Conservation (phyloP, 768 basidiomycete genomes). For the Melanogaster broomeanus region DNA sequence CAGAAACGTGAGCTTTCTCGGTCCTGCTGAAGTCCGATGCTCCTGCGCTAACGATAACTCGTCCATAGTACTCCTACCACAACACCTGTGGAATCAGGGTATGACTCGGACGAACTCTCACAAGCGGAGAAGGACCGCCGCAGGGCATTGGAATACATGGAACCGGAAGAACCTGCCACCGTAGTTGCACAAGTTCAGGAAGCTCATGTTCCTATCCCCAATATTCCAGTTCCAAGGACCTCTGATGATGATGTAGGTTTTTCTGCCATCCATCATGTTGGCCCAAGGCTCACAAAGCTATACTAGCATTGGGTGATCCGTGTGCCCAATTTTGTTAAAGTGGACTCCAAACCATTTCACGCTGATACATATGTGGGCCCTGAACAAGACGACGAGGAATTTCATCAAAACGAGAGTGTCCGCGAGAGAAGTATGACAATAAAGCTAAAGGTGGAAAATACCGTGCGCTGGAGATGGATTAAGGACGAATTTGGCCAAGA, state of each 20-base stretch:
- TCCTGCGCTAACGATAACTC: conserved; percentile 15
- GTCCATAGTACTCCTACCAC: conserved; percentile 37
- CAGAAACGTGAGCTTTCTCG: conserved; percentile 42
- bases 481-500: conserved; percentile 74
- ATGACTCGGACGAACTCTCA: conserved; percentile 69
- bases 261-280: not conserved
- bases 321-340: conserved; percentile 90
- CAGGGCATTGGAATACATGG: conserved; percentile 77
- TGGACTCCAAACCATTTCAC: conserved; percentile 90
- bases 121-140: conserved; percentile 57
- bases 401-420: conserved; percentile 55
- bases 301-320: conserved; percentile 82
- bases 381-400: conserved; percentile 72
- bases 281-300: conserved; percentile 6
- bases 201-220: conserved; percentile 81
- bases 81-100: conserved; percentile 43
- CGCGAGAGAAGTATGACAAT: conserved; percentile 83
- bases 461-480: conserved; percentile 93
- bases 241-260: conserved; percentile 77
- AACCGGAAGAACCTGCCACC: conserved; percentile 67
- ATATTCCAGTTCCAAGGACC: conserved; percentile 77
- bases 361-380: conserved; percentile 82
- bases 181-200: conserved; percentile 58
- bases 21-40: conserved; percentile 6
- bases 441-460: conserved; percentile 90